phyloP scores from a whole-genome alignment of 2,329 filamentous ascomycete genomes.

The Trichoderma simmonsii region DNA sequence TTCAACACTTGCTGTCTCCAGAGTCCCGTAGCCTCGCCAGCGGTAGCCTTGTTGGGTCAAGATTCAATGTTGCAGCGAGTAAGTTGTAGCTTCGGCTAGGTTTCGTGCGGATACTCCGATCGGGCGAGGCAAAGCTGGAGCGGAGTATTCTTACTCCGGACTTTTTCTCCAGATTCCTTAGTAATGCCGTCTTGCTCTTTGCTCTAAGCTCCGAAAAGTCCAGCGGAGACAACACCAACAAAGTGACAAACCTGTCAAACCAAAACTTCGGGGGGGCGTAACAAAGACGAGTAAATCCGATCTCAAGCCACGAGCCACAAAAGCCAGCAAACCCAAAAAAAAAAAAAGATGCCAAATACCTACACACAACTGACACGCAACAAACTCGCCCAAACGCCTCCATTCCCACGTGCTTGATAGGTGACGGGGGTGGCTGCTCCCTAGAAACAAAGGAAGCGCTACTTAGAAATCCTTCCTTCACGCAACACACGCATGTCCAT shows the following conservation, averaged over 20 bases:
- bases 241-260: not conserved
- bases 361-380: not conserved
- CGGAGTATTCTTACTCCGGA: not conserved
- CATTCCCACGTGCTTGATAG: constrained; percentile 6
- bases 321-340: not conserved
- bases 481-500: not conserved
- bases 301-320: not conserved
- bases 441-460: not conserved
- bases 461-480: not conserved
- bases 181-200: not conserved
- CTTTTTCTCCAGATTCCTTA: not conserved
- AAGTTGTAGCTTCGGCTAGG: not conserved
- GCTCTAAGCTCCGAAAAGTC: not conserved
- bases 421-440: not conserved
- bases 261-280: not conserved
- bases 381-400: not conserved
- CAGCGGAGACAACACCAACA: not conserved
- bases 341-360: not conserved
- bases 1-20: not conserved
- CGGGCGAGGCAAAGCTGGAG: not conserved
- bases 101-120: constrained; percentile 1
- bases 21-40: not conserved
- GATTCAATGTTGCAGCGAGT: not conserved
- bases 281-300: not conserved
- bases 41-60: constrained; percentile 10